Percentiles rank a stretch among this genome's conserved stretches.
phyloP scores from a whole-genome alignment of 1,284 basidiomycete genomes.

The Irpex sp. region DNA sequence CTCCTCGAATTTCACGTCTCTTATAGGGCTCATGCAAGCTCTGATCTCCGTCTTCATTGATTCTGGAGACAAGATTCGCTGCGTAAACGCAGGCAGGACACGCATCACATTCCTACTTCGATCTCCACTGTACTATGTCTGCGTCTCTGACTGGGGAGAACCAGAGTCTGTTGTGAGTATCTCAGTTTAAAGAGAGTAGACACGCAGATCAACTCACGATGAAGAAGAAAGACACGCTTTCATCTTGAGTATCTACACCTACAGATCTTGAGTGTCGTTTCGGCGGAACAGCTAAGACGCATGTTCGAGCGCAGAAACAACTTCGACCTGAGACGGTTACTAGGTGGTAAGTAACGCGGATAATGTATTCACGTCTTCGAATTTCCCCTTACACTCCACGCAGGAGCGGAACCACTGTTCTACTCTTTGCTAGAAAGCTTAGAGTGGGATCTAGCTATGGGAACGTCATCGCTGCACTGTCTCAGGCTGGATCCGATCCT shows the following conservation, averaged over 20 bases:
- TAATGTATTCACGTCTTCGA: background rate
- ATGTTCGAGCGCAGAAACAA: conserved; percentile 89
- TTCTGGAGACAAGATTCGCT: conserved; percentile 79
- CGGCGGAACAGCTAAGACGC: conserved; percentile 76
- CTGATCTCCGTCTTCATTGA: conserved; percentile 90
- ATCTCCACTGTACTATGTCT: conserved; percentile 88
- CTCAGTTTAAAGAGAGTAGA: background rate
- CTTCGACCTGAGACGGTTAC: conserved; percentile 83
- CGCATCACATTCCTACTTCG: conserved; percentile 85
- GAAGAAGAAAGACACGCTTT: conserved; percentile 77
- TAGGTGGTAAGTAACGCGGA: conserved; percentile 58
- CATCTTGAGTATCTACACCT: conserved; percentile 95
- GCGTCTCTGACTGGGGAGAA: conserved; percentile 88
- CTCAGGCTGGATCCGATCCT: conserved; percentile 69
- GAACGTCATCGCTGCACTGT: conserved; percentile 78
- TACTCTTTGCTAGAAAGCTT: conserved; percentile 65
- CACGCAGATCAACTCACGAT: conserved; percentile 25
- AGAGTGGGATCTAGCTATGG: conserved; percentile 79
- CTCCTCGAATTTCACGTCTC: conserved; percentile 67
- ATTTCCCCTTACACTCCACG: conserved; percentile 1
- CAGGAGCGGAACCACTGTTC: conserved; percentile 83
- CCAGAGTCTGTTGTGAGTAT: conserved; percentile 86
- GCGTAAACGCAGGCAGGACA: conserved; percentile 71
- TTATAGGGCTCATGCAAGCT: conserved; percentile 92
- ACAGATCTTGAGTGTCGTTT: conserved; percentile 89